phyloP scores from a whole-genome alignment of 2,329 filamentous ascomycete genomes.

The Stemphylium beticola region DNA sequence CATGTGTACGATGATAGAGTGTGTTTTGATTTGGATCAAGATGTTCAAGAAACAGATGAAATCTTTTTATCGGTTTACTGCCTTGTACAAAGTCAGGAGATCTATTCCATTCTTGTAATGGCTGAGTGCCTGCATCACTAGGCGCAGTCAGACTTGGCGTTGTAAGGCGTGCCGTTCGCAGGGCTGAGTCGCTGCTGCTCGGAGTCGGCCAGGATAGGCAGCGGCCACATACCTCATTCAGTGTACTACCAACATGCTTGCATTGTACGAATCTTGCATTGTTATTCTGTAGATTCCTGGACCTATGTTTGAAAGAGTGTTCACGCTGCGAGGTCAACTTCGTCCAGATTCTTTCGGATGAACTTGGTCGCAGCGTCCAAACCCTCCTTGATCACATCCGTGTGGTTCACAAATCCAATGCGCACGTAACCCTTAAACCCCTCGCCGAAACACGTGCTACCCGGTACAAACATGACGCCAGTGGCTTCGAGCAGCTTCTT shows the following conservation, averaged over 20 bases:
- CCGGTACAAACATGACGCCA: conserved; percentile 77
- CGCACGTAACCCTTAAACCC: conserved; percentile 76
- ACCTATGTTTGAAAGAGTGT: background rate
- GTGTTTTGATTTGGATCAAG: background rate
- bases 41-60: background rate
- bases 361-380: conserved; percentile 63
- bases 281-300: too few relatives aligned
- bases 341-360: conserved; percentile 62
- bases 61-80: background rate
- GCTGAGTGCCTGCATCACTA: background rate
- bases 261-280: too few relatives aligned
- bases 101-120: background rate
- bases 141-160: background rate
- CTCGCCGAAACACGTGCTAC: conserved; percentile 73
- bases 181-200: background rate
- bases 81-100: background rate
- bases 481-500: conserved; percentile 69
- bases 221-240: too few relatives aligned
- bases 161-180: background rate
- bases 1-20: background rate
- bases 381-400: conserved; percentile 70
- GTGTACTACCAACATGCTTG: too few relatives aligned
- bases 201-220: background rate
- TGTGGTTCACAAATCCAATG: conserved; percentile 77
- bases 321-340: conserved; percentile 50